These are phyloP conservation scores for Baorangia bicolor DNA, from an alignment of 768 basidiomycete genomes.

Conservation along the genomic window DNA sequence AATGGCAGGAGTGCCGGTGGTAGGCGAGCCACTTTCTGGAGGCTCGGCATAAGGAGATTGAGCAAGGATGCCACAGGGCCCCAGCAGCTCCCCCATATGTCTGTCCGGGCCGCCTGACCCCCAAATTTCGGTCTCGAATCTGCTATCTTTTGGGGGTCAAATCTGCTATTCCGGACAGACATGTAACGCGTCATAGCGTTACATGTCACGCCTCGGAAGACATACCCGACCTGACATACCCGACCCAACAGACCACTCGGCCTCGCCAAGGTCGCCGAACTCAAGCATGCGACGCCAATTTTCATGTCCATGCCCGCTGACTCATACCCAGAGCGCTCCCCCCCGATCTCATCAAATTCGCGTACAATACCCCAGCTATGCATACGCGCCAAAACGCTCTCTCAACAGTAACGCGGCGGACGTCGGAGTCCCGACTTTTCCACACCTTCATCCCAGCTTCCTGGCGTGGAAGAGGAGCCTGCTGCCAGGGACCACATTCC, in stretches of 20 bases:
- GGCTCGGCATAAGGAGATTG: too few species aligned
- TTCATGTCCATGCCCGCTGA: background rate
- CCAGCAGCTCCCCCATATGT: too few species aligned
- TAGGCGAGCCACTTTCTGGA: too few species aligned
- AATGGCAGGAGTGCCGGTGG: too few species aligned
- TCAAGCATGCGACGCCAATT: conserved; percentile 54
- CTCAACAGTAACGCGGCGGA: conserved; percentile 23
- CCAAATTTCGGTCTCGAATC: too few species aligned
- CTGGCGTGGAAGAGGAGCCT: conserved; percentile 33
- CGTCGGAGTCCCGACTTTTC: conserved; percentile 44
- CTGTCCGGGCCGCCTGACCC: too few species aligned
- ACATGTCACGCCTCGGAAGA: too few species aligned
- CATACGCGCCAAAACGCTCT: conserved; percentile 43
- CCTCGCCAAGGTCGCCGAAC: conserved; percentile 72
- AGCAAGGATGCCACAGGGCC: too few species aligned
- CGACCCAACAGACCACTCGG: conserved; percentile 63
- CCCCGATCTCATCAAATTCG: conserved; percentile 77
- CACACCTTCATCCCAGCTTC: conserved; percentile 27
- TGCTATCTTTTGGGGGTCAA: too few species aligned
- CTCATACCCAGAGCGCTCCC: conserved; percentile 60
- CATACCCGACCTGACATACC: background rate
- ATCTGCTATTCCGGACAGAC: too few species aligned
- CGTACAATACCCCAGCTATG: conserved; percentile 73
- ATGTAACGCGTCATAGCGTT: too few species aligned
- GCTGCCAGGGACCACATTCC: conserved; percentile 75